These are phyloP conservation scores for Silene conica DNA, from an alignment of 148 eudicot species.

Conservation along the genomic window DNA sequence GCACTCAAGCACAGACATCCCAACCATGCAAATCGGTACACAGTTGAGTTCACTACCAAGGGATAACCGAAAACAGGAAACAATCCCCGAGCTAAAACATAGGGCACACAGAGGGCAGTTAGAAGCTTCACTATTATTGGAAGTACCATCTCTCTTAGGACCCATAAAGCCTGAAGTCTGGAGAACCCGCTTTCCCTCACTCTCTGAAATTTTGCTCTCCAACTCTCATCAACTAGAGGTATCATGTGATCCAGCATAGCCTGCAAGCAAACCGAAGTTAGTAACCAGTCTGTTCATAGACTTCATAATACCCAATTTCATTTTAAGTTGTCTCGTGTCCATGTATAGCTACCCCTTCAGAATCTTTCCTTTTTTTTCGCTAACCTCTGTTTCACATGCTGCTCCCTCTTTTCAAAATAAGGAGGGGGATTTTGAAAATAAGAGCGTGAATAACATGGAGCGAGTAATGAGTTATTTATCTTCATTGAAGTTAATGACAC, in stretches of 20 bases:
- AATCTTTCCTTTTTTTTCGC: no score
- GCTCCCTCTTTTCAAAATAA: no score
- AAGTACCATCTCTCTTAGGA: conserved; percentile 80
- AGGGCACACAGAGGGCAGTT: conserved; percentile 92
- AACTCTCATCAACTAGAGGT: conserved; percentile 82
- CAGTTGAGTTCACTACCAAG: conserved; percentile 81
- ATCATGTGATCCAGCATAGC: conserved; percentile 91
- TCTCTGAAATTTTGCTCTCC: conserved; percentile 91
- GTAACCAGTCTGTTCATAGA: background rate
- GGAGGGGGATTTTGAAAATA: background rate
- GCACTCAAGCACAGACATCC: conserved; percentile 77
- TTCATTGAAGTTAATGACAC: no score
- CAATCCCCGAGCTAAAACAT: conserved; percentile 79
- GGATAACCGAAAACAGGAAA: conserved; percentile 90
- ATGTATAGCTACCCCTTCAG: no score
- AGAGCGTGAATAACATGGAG: background rate
- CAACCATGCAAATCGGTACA: conserved; percentile 90
- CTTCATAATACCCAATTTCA: no score
- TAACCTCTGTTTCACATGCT: no score
- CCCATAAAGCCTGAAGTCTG: conserved; percentile 83
- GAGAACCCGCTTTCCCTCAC: conserved; percentile 95
- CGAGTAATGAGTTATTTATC: no score
- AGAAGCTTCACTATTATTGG: conserved; percentile 85
- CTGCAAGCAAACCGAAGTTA: conserved; percentile 30
- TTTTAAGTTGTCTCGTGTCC: no score